Percentiles rank a stretch among this genome's conserved stretches.
These are phyloP conservation scores for Polygonum maritimum DNA, from an alignment of 148 eudicot species.

Conservation along the genomic window DNA sequence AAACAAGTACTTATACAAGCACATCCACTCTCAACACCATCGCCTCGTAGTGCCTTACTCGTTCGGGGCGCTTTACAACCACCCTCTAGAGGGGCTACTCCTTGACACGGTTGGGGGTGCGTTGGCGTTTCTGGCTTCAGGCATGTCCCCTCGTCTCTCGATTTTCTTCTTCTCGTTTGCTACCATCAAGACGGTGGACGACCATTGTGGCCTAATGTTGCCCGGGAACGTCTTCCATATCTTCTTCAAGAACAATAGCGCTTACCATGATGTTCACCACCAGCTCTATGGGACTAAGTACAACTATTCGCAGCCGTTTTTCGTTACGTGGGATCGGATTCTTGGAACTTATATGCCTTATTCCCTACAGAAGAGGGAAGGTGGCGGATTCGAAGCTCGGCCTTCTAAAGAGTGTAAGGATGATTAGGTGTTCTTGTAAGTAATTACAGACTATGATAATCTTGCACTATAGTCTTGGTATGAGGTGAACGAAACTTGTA, in stretches of 20 bases:
- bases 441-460: not conserved
- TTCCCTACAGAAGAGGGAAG: slow-evolving; percentile 54
- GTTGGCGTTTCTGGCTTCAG: slow-evolving; percentile 52
- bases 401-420: slow-evolving; percentile 24
- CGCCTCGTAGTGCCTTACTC: slow-evolving; percentile 82
- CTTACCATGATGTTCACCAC: slow-evolving; percentile 92
- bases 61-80: slow-evolving; percentile 76
- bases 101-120: slow-evolving; percentile 72
- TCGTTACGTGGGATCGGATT: slow-evolving; percentile 80
- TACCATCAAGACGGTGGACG: slow-evolving; percentile 82
- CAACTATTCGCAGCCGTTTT: slow-evolving; percentile 90
- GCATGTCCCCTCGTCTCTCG: slow-evolving; percentile 74
- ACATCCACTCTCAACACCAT: slow-evolving; percentile 82
- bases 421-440: not conserved
- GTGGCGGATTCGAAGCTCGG: slow-evolving; percentile 77
- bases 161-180: slow-evolving; percentile 84
- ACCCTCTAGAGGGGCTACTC: slow-evolving; percentile 64
- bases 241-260: slow-evolving; percentile 68
- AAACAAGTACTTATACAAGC: slow-evolving; percentile 70
- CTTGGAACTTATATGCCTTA: slow-evolving; percentile 95
- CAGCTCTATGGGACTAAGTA: slow-evolving; percentile 85
- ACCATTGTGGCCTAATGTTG: slow-evolving; percentile 87
- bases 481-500: too few species aligned
- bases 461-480: not conserved
- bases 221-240: slow-evolving; percentile 75